Evolutionary conservation across 768 basidiomycete genomes (phyloP).

Genomic region (Tephrocybe sp.): DNA sequence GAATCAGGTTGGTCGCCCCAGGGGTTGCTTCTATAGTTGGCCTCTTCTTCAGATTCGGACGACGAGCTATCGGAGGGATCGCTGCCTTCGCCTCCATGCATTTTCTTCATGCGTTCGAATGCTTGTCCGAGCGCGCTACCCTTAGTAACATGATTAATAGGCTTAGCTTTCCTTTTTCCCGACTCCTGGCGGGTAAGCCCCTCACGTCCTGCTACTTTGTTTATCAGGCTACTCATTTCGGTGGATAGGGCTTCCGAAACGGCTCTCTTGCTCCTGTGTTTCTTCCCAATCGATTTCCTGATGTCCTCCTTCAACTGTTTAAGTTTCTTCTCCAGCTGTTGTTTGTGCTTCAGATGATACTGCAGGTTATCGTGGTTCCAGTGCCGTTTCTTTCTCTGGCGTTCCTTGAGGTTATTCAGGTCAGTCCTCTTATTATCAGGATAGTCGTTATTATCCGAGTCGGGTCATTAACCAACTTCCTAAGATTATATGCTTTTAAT

Average conservation of each 20-base stretch:
- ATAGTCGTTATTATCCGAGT: neutral
- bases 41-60: neutral
- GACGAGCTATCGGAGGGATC: neutral
- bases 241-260: neutral
- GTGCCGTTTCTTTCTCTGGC: too few relatives aligned
- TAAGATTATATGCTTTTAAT: neutral
- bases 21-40: neutral
- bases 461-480: too few relatives aligned
- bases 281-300: neutral
- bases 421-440: too few relatives aligned
- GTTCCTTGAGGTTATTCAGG: too few relatives aligned
- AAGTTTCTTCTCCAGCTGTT: neutral
- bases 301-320: neutral
- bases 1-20: too few relatives aligned
- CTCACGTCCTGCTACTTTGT: neutral
- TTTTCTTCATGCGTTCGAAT: neutral
- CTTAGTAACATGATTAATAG: neutral
- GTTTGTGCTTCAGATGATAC: neutral
- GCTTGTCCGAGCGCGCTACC: slow-evolving; percentile 1
- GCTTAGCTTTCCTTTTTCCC: too few relatives aligned
- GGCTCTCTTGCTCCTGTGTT: neutral
- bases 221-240: neutral
- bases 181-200: too few relatives aligned
- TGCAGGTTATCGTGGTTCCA: too few relatives aligned
- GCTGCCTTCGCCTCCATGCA: neutral